Conservation (phyloP, 768 basidiomycete genomes). For the Flagelloscypha sp. region DNA sequence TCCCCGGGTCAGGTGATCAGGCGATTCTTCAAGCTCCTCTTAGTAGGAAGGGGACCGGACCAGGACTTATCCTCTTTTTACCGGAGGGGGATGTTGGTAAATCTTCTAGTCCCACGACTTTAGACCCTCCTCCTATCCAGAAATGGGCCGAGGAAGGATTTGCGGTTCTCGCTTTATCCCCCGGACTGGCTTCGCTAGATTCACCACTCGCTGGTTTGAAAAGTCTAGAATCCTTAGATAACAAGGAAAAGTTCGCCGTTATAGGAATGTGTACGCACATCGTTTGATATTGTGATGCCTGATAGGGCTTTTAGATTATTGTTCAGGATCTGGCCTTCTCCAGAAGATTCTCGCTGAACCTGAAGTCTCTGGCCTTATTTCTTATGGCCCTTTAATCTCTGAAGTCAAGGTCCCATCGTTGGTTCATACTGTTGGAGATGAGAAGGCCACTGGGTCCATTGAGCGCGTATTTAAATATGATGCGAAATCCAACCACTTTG, state of each 20-base stretch:
- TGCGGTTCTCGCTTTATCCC: slow-evolving; percentile 30
- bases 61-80: slow-evolving; percentile 37
- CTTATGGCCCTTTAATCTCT: no score
- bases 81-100: slow-evolving; percentile 22
- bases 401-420: no score
- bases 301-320: slow-evolving; percentile 6
- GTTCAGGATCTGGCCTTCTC: slow-evolving; percentile 25
- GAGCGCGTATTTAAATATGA: slow-evolving; percentile 23
- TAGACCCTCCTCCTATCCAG: slow-evolving; percentile 40
- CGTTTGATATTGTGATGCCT: background rate
- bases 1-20: slow-evolving; percentile 20
- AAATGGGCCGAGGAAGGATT: slow-evolving; percentile 54
- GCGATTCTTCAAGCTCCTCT: slow-evolving; percentile 38
- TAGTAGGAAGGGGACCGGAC: slow-evolving; percentile 39
- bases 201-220: slow-evolving; percentile 14
- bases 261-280: slow-evolving; percentile 25
- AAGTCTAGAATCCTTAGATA: slow-evolving; percentile 28
- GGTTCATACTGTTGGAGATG: no score
- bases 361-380: slow-evolving; percentile 30
- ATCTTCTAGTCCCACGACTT: slow-evolving; percentile 16
- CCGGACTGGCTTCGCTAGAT: slow-evolving; percentile 15
- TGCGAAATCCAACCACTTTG: slow-evolving; percentile 29
- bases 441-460: slow-evolving; percentile 13
- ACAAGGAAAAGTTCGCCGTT: slow-evolving; percentile 35
- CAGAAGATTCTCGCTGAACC: slow-evolving; percentile 23